Evolutionary conservation across 768 basidiomycete species (phyloP).

Genomic region (Auriculariales sp.): DNA sequence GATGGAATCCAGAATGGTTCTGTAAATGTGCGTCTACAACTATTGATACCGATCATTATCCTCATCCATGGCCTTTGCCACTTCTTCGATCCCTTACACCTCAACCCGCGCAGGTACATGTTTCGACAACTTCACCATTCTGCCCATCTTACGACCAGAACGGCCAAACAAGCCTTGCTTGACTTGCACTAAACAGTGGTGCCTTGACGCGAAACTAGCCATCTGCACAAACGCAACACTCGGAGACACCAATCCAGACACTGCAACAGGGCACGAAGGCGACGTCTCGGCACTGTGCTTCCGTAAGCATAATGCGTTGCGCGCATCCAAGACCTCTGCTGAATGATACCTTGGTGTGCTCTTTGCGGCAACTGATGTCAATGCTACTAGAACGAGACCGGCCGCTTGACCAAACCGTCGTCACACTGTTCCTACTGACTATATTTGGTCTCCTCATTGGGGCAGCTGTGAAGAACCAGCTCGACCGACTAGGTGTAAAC

Average conservation of each 20-base stretch:
- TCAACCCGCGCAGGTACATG: no score
- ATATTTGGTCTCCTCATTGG: slow-evolving; percentile 76
- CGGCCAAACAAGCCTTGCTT: slow-evolving; percentile 82
- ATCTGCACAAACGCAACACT: slow-evolving; percentile 72
- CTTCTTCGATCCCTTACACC: no score
- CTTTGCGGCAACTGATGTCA: slow-evolving; percentile 12
- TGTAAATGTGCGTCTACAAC: slow-evolving; percentile 55
- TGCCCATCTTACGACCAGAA: slow-evolving; percentile 66
- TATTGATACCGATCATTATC: not conserved
- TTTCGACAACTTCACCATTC: slow-evolving; percentile 77
- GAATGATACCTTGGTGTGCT: slow-evolving; percentile 3
- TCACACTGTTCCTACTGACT: slow-evolving; percentile 77
- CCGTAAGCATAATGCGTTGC: slow-evolving; percentile 38
- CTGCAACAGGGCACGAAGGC: slow-evolving; percentile 87
- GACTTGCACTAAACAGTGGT: slow-evolving; percentile 92
- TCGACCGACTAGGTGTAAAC: slow-evolving; percentile 23
- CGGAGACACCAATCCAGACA: slow-evolving; percentile 83
- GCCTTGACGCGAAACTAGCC: slow-evolving; percentile 75
- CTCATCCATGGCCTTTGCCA: not conserved
- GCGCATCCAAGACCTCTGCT: slow-evolving; percentile 6
- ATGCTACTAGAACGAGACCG: slow-evolving; percentile 68
- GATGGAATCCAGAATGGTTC: slow-evolving; percentile 21
- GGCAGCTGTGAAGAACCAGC: slow-evolving; percentile 71
- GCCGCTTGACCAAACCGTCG: slow-evolving; percentile 87
- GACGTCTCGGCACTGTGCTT: slow-evolving; percentile 94